Evolutionary conservation across 768 basidiomycete species (phyloP).

Genomic region (Amanita rubescens): DNA sequence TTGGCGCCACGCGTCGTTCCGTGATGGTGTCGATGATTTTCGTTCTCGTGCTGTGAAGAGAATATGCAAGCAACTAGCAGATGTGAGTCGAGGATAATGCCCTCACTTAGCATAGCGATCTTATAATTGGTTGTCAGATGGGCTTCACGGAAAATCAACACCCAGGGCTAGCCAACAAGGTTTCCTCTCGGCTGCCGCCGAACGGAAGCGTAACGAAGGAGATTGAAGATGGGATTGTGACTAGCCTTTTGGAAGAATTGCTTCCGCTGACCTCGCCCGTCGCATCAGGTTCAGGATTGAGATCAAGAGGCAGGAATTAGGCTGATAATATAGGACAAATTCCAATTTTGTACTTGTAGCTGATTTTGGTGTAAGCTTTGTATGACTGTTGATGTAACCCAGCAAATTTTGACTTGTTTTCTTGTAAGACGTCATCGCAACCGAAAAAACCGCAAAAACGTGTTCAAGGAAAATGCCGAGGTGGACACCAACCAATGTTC

Average conservation of each 20-base stretch:
- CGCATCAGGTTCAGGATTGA: slow-evolving; percentile 29
- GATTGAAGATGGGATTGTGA: slow-evolving; percentile 58
- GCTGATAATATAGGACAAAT: no score
- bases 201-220: slow-evolving; percentile 40
- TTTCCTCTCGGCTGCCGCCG: slow-evolving; percentile 42
- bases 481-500: no score
- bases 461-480: slow-evolving; percentile 4
- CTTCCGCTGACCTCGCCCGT: slow-evolving; percentile 28
- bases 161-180: slow-evolving; percentile 42
- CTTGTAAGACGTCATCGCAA: background rate
- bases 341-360: slow-evolving; percentile 23
- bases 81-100: slow-evolving; percentile 36
- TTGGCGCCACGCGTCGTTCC: slow-evolving; percentile 16
- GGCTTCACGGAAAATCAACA: slow-evolving; percentile 58
- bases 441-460: background rate
- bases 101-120: slow-evolving; percentile 9
- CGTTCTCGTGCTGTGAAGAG: slow-evolving; percentile 36
- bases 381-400: background rate
- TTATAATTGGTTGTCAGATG: slow-evolving; percentile 39
- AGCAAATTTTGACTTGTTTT: background rate
- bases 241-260: slow-evolving; percentile 52
- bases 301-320: background rate
- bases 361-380: background rate
- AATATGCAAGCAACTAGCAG: slow-evolving; percentile 52
- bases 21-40: slow-evolving; percentile 24